Evolutionary conservation across 2,329 filamentous ascomycete species (phyloP), one percentile per base, ranked within the genome.

Genomic region (Tolypocladium paradoxum): DNA sequence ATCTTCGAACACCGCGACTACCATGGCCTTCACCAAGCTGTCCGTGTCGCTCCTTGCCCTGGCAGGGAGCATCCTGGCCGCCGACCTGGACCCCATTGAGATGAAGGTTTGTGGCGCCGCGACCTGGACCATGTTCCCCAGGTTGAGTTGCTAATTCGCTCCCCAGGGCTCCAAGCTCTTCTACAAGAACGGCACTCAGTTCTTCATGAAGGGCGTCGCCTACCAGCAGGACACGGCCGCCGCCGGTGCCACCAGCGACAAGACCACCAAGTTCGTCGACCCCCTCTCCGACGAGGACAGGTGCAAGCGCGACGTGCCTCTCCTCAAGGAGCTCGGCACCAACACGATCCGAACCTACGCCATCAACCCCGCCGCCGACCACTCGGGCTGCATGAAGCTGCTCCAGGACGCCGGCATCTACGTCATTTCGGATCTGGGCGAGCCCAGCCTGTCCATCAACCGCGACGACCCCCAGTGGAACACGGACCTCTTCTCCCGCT

Each of bases 301-400:
- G 61, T 97, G 93, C 79, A 80, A 81, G 69, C 88, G 92, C 63
- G 93, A 99, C 68, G 81, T 99, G 49, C 89, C 90, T 48, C 82
- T 88, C 63, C 78, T 99, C 60, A 69, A 80, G 67, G 75, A 89
- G 69, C 81, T 96, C 56, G 78, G 83, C 58, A 96, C 90, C 72
- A 99, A 99, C 75, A 84, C 85, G 63, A 92, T 99, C 70, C 92
- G 93, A 71, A 91, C 93, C 53, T 99, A 99, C 70, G 90, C 92
- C 63, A 83, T 97, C 64, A 82, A 97, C 74, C 88, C 92, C 27
- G 81, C 77, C 18, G 70, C 77, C 60, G 78, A 95, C 73, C 93
- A 99, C 75, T 76, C 79, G 52, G 78, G 77, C 50, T 97, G 93
- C 76, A 96, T 99, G 91, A 76, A 79, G 61, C 70, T 89, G 59